These are phyloP conservation scores for Saccharomycopsis fodiens DNA, from an alignment of 805 yeast species.

Conservation along the genomic window DNA sequence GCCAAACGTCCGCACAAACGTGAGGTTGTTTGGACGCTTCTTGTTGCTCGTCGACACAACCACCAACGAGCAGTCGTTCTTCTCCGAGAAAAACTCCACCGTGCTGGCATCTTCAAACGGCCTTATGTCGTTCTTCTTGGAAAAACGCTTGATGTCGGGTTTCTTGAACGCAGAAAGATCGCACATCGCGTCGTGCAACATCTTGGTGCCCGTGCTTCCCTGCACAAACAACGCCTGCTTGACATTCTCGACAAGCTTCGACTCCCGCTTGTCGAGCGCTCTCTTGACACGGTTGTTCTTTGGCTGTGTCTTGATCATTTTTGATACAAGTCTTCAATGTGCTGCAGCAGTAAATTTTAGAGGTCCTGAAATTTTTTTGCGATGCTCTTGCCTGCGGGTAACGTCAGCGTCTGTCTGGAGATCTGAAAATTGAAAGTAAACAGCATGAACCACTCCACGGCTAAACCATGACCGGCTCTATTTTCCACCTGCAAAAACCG, in stretches of 20 bases:
- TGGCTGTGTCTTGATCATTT: slow-evolving; percentile 47
- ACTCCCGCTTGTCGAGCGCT: slow-evolving; percentile 81
- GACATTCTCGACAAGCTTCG: slow-evolving; percentile 82
- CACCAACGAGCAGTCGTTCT: slow-evolving; percentile 82
- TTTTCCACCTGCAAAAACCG: neutral
- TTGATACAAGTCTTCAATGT: neutral
- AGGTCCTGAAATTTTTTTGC: neutral
- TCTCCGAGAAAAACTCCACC: slow-evolving; percentile 88
- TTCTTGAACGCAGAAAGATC: slow-evolving; percentile 87
- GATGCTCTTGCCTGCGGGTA: neutral
- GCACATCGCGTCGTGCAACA: slow-evolving; percentile 80
- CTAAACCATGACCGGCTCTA: neutral
- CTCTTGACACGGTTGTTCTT: slow-evolving; percentile 94
- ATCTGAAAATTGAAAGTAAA: neutral
- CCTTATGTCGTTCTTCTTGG: slow-evolving; percentile 78
- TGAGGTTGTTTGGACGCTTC: slow-evolving; percentile 87
- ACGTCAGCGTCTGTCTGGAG: neutral
- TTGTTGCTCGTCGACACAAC: slow-evolving; percentile 77
- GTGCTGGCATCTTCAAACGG: slow-evolving; percentile 89
- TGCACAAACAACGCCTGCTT: slow-evolving; percentile 89
- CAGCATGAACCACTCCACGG: neutral
- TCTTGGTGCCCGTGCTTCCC: slow-evolving; percentile 71
- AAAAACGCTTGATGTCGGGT: slow-evolving; percentile 81
- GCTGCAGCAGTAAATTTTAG: no score
- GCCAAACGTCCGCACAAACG: slow-evolving; percentile 85